phyloP scores from a whole-genome alignment of 2,329 filamentous ascomycete genomes.

The Ophiobolus disseminans region DNA sequence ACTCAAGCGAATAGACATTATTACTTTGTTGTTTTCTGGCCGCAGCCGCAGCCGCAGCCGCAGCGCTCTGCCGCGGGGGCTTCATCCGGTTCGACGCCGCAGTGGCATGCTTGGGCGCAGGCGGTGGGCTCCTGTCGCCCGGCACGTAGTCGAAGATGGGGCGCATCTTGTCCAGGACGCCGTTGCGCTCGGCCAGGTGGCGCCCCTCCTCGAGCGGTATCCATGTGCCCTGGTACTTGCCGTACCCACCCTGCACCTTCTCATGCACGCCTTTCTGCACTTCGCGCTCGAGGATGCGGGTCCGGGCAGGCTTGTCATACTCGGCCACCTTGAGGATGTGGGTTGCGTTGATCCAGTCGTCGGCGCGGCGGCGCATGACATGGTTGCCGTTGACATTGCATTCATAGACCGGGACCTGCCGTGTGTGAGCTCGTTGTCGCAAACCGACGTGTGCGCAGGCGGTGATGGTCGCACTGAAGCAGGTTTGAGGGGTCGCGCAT shows the following conservation, averaged over 20 bases:
- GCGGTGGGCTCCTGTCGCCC: conserved; percentile 86
- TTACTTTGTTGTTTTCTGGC: conserved; percentile 36
- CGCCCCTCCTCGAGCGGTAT: conserved; percentile 86
- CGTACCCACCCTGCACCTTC: conserved; percentile 97
- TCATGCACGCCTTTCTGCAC: conserved; percentile 96
- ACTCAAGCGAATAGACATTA: conserved; percentile 36
- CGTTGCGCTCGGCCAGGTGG: conserved; percentile 83
- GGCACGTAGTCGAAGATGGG: conserved; percentile 90
- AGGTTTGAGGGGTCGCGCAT: conserved; percentile 3
- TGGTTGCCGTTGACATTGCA: conserved; percentile 86
- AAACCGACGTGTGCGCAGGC: background rate
- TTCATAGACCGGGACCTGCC: conserved; percentile 91
- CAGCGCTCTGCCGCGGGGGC: conserved; percentile 70
- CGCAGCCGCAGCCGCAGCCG: conserved; percentile 54
- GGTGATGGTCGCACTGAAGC: background rate
- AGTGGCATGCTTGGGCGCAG: conserved; percentile 86
- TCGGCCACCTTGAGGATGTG: conserved; percentile 97
- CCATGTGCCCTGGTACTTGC: conserved; percentile 99
- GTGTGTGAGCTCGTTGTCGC: conserved; percentile 24
- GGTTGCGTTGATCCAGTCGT: conserved; percentile 99
- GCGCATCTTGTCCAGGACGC: conserved; percentile 79
- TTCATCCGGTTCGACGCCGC: conserved; percentile 78
- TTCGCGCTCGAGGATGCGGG: conserved; percentile 92
- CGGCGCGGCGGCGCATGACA: conserved; percentile 92
- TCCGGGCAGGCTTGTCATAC: conserved; percentile 95